A percentile compares a stretch with the other conserved stretches of the same genome.
Evolutionary conservation across 2,329 filamentous ascomycete species (phyloP).

Genomic region (Cordyceps cateniannulata): DNA sequence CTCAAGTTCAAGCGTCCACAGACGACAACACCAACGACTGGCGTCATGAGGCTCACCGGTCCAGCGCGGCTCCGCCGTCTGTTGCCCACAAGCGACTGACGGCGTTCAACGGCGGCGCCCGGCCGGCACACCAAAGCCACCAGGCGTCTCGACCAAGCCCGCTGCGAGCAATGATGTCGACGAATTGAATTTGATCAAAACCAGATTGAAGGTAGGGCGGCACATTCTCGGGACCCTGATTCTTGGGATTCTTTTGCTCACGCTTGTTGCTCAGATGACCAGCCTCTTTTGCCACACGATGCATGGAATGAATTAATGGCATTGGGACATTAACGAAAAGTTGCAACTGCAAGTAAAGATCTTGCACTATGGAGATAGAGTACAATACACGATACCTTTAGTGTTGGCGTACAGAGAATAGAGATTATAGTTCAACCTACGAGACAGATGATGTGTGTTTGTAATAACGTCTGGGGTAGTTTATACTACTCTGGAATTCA

Average conservation of each 20-base stretch:
- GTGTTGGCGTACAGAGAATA: neutral
- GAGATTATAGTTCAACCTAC: neutral
- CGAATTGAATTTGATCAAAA: constrained; percentile 41
- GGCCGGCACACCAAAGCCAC: constrained; percentile 36
- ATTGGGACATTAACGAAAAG: constrained; percentile 7
- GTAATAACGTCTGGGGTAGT: no score
- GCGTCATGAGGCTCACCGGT: constrained; percentile 34
- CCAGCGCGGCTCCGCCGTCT: constrained; percentile 37
- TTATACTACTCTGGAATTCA: no score
- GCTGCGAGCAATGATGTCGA: constrained; percentile 62
- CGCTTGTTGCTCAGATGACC: constrained; percentile 2
- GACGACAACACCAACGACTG: constrained; percentile 36
- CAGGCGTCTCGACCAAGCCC: constrained; percentile 58
- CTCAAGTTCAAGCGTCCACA: constrained; percentile 52
- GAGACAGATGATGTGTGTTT: no score
- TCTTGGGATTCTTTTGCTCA: neutral
- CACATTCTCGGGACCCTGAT: neutral
- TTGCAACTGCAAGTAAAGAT: constrained; percentile 3
- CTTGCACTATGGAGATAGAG: constrained; percentile 11
- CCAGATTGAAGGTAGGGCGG: constrained; percentile 10
- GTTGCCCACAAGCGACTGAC: constrained; percentile 40
- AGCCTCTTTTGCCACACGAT: constrained; percentile 11
- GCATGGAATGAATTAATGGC: constrained; percentile 7
- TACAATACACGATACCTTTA: constrained; percentile 9
- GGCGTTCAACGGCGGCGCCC: constrained; percentile 40